These are phyloP conservation scores for Entomophthora muscae DNA, from an alignment of 371 early-diverging fungal species.

Conservation along the genomic window DNA sequence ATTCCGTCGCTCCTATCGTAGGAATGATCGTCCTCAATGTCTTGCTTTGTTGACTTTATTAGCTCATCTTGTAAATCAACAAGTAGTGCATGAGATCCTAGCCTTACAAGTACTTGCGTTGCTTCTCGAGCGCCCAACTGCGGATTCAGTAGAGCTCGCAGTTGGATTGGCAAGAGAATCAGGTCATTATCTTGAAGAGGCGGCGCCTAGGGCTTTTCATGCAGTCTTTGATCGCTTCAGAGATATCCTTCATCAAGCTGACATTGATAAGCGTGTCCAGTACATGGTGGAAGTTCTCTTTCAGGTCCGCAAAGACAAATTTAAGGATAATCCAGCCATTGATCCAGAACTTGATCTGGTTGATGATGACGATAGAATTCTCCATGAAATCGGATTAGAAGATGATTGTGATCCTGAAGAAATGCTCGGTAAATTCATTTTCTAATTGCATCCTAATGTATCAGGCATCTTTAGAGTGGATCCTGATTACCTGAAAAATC, in stretches of 20 bases:
- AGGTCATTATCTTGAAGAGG: slow-evolving; percentile 67
- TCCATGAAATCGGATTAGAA: slow-evolving; percentile 71
- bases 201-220: slow-evolving; percentile 57
- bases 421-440: too few relatives aligned
- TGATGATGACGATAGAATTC: slow-evolving; percentile 89
- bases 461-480: slow-evolving; percentile 61
- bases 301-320: slow-evolving; percentile 86
- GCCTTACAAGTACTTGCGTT: slow-evolving; percentile 74
- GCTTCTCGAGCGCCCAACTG: slow-evolving; percentile 79
- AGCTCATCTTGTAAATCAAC: slow-evolving; percentile 85
- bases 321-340: slow-evolving; percentile 62
- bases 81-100: slow-evolving; percentile 73
- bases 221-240: slow-evolving; percentile 86
- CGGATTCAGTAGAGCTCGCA: slow-evolving; percentile 93
- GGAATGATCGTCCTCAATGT: slow-evolving; percentile 81
- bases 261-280: slow-evolving; percentile 84
- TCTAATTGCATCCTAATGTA: neutral
- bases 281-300: slow-evolving; percentile 96
- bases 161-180: slow-evolving; percentile 90
- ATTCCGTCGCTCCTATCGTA: slow-evolving; percentile 74
- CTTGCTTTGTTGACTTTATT: slow-evolving; percentile 71
- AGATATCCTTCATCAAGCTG: slow-evolving; percentile 80
- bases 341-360: slow-evolving; percentile 78
- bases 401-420: slow-evolving; percentile 59
- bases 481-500: slow-evolving; percentile 60